phyloP scores from a whole-genome alignment of 2,329 filamentous ascomycete genomes.

The Endoconidiophora laricicola region DNA sequence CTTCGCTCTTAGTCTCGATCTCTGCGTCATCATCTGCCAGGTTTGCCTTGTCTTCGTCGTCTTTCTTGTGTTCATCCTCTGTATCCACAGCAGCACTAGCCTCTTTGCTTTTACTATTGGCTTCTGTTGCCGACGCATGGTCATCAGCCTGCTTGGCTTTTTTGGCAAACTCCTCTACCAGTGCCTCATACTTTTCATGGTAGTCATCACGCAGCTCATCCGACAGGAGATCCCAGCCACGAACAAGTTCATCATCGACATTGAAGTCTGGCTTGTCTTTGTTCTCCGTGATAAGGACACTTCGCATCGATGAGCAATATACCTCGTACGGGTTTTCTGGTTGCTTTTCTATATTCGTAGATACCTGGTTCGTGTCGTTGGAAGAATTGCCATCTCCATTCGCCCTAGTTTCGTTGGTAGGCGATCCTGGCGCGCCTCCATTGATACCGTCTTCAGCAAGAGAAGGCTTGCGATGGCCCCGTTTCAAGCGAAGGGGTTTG shows the following conservation, averaged over 20 bases:
- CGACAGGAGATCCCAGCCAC: slow-evolving; percentile 36
- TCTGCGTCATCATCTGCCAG: slow-evolving; percentile 3
- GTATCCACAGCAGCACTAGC: slow-evolving; percentile 4
- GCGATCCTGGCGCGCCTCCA: slow-evolving; percentile 20
- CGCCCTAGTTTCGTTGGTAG: slow-evolving; percentile 30
- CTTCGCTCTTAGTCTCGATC: slow-evolving; percentile 2
- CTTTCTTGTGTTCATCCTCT: neutral
- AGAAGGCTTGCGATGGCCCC: slow-evolving; percentile 49
- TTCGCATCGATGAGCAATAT: slow-evolving; percentile 34
- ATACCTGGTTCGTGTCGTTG: slow-evolving; percentile 19
- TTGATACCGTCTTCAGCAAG: slow-evolving; percentile 25
- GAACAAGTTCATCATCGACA: slow-evolving; percentile 38
- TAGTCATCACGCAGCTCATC: slow-evolving; percentile 33
- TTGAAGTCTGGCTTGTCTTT: slow-evolving; percentile 22
- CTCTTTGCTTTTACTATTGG: slow-evolving; percentile 5
- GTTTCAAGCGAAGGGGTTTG: slow-evolving; percentile 59
- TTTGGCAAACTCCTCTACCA: slow-evolving; percentile 22
- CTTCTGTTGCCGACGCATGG: neutral
- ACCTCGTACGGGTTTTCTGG: slow-evolving; percentile 36
- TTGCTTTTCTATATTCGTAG: slow-evolving; percentile 16
- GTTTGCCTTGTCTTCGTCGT: slow-evolving; percentile 2
- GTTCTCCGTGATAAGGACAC: slow-evolving; percentile 28
- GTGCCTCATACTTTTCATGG: slow-evolving; percentile 26
- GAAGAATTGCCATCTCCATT: slow-evolving; percentile 23
- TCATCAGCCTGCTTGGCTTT: slow-evolving; percentile 11